Conservation (phyloP, 169 alveolate species). For the Cryptosporidium ryanae region DNA sequence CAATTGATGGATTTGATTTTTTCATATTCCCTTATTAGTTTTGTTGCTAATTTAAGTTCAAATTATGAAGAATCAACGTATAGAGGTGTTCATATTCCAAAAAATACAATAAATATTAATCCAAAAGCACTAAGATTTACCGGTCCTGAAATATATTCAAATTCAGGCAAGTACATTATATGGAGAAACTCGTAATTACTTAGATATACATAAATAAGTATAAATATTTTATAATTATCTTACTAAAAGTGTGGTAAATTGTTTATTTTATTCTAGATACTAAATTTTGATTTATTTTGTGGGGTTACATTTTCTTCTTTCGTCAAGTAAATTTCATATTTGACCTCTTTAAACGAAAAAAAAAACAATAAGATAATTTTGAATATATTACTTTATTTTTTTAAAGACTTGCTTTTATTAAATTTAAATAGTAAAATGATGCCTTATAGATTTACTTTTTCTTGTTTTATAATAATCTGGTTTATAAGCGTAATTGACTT, state of each 20-base stretch:
- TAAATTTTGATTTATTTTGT: too few species aligned
- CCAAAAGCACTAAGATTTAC: slow-evolving; percentile 48
- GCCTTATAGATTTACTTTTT: not conserved
- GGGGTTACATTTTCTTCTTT: too few species aligned
- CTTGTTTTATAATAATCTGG: not conserved
- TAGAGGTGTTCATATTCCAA: slow-evolving; percentile 42
- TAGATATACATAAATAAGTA: not conserved
- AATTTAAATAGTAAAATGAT: too few species aligned
- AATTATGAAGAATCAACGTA: slow-evolving; percentile 5
- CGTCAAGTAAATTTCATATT: too few species aligned
- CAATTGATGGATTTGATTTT: slow-evolving; percentile 31
- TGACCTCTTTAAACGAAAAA: too few species aligned
- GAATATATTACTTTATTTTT: too few species aligned
- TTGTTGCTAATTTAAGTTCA: not conserved
- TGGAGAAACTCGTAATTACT: slow-evolving; percentile 38
- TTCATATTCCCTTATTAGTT: slow-evolving; percentile 30
- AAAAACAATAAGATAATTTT: too few species aligned
- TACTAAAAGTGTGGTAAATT: too few species aligned
- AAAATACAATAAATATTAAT: slow-evolving; percentile 15
- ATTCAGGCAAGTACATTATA: slow-evolving; percentile 54
- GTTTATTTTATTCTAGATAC: too few species aligned
- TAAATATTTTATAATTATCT: too few species aligned
- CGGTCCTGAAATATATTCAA: slow-evolving; percentile 13
- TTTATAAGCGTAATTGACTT: not conserved
- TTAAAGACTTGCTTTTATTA: too few species aligned